phyloP scores from a whole-genome alignment of 2,329 filamentous ascomycete genomes.

The Trichoderma simmonsii region DNA sequence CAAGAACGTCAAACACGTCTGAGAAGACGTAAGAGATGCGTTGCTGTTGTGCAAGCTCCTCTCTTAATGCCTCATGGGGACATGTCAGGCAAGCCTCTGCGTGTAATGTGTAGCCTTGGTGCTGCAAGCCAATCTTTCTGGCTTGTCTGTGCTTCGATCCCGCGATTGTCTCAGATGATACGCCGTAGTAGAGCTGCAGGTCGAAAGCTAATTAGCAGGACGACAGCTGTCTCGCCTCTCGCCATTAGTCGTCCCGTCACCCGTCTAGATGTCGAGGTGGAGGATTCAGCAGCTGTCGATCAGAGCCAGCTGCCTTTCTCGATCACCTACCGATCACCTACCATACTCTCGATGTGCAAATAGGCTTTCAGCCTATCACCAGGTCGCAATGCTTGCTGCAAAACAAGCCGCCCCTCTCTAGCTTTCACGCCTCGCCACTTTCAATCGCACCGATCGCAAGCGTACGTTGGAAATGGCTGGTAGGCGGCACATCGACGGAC shows the following conservation, averaged over 20 bases:
- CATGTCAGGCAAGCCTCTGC: not conserved
- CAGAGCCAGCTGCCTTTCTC: not conserved
- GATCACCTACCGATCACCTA: slow-evolving; percentile 1
- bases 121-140: not conserved
- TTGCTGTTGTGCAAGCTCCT: not conserved
- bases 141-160: not conserved
- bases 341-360: slow-evolving; percentile 7
- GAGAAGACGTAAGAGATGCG: not conserved
- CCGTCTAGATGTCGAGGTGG: not conserved
- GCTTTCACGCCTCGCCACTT: not conserved
- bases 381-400: not conserved
- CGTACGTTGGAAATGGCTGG: not conserved
- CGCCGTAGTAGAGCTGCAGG: not conserved
- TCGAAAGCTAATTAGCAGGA: not conserved
- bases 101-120: not conserved
- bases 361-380: not conserved
- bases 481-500: not conserved
- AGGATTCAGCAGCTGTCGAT: not conserved
- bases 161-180: not conserved
- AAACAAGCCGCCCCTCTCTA: not conserved
- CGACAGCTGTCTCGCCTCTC: not conserved
- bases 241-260: not conserved
- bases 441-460: not conserved
- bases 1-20: not conserved
- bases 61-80: not conserved